A percentile compares a stretch with the other conserved stretches of the same genome.
Conservation (phyloP, 140 eudicot species). For the Oenanthe javanica region DNA sequence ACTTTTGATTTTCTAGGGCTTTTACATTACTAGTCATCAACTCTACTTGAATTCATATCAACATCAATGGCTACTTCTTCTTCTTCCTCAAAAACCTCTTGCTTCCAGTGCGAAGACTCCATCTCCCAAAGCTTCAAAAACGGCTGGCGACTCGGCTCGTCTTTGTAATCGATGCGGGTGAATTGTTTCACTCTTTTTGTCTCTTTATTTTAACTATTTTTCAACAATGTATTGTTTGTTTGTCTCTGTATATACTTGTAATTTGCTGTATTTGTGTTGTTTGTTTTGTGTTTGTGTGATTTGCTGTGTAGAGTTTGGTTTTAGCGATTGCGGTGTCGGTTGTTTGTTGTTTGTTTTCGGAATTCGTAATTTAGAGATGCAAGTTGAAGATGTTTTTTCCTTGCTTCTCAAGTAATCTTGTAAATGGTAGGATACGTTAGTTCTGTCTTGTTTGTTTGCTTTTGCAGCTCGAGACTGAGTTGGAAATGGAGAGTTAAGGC, state of each 20-base stretch:
- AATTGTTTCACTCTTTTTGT: no score
- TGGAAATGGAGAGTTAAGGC: not conserved
- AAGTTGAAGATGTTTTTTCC: not conserved
- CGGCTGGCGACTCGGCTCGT: constrained; percentile 4
- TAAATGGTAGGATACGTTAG: not conserved
- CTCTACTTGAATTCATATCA: not conserved
- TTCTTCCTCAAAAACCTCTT: not conserved
- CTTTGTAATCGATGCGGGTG: constrained; percentile 2
- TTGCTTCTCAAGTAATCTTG: constrained; percentile 1
- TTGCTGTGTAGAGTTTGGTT: not conserved
- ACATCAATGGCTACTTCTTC: not conserved
- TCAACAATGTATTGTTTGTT: not conserved
- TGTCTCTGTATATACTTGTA: not conserved
- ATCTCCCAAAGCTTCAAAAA: not conserved
- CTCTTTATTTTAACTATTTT: no score
- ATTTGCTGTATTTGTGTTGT: not conserved
- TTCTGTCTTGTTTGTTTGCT: not conserved
- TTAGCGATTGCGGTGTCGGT: not conserved
- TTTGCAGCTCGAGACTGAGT: not conserved
- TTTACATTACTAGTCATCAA: not conserved
- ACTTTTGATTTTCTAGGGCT: not conserved
- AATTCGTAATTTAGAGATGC: not conserved
- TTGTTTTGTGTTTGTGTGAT: not conserved
- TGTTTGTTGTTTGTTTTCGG: no score
- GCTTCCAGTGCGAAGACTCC: constrained; percentile 6